phyloP scores from a whole-genome alignment of 1,284 basidiomycete genomes.

The Rhizoctonia solani region DNA sequence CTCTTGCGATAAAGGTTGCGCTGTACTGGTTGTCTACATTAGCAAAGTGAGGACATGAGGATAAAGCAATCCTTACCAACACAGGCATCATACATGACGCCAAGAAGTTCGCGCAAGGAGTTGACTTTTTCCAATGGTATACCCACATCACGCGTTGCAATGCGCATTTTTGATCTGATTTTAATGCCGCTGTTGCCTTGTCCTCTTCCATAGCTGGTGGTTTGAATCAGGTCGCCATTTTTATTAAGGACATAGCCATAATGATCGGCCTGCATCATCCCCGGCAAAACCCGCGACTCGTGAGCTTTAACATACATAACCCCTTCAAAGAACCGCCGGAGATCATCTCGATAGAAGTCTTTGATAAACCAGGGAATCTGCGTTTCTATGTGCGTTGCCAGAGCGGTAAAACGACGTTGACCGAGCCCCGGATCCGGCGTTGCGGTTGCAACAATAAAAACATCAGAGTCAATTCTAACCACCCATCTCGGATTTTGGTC shows the following conservation, averaged over 20 bases:
- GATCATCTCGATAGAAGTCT: conserved; percentile 1
- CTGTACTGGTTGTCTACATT: neutral
- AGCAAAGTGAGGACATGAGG: neutral
- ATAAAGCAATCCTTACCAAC: neutral
- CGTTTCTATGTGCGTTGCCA: neutral
- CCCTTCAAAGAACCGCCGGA: neutral
- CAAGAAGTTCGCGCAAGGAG: neutral
- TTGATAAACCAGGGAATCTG: neutral
- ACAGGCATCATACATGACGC: neutral
- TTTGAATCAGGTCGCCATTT: neutral
- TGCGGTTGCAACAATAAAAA: neutral
- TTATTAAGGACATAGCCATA: neutral
- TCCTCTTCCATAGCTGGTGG: neutral
- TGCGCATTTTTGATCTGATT: neutral
- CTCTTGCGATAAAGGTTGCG: neutral
- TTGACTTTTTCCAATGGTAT: neutral
- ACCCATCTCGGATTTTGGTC: neutral
- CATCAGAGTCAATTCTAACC: neutral
- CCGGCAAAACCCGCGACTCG: neutral
- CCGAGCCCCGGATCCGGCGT: neutral
- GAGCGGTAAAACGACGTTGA: neutral
- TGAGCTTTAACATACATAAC: neutral
- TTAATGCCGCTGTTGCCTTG: neutral
- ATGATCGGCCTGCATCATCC: neutral
- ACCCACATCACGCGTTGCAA: neutral